Percentiles rank a stretch among this genome's conserved stretches.
phyloP scores from a whole-genome alignment of 1,139 yeast species.

The Yamadazyma blattariae region DNA sequence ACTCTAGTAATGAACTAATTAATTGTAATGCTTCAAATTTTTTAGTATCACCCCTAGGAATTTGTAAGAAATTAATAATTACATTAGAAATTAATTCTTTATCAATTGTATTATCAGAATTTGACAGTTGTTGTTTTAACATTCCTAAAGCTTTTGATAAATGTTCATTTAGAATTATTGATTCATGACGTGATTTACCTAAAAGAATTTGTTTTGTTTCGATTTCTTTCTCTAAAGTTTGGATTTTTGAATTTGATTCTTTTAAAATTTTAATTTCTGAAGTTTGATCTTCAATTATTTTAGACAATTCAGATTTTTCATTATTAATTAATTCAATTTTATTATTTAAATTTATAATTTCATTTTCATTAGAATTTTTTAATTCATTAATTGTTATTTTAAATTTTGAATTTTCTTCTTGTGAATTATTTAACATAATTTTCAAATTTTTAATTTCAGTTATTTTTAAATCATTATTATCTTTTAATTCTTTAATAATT shows the following conservation, averaged over 20 bases:
- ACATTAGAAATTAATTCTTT: constrained; percentile 85
- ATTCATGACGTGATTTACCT: constrained; percentile 92
- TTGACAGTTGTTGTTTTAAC: constrained; percentile 68
- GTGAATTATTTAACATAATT: constrained; percentile 10
- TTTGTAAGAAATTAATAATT: constrained; percentile 75
- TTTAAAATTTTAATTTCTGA: not conserved
- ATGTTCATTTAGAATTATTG: constrained; percentile 92
- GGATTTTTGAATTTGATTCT: constrained; percentile 9
- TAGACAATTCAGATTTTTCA: constrained; percentile 10
- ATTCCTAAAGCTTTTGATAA: constrained; percentile 80
- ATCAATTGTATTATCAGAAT: constrained; percentile 71
- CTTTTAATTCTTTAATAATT: constrained; percentile 47
- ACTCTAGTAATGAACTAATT: constrained; percentile 75
- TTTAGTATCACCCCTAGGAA: constrained; percentile 92
- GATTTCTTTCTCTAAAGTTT: constrained; percentile 23
- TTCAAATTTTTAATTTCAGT: constrained; percentile 10
- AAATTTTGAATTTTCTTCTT: not conserved
- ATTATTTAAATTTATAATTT: constrained; percentile 15
- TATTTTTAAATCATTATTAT: constrained; percentile 25
- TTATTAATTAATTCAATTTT: constrained; percentile 13
- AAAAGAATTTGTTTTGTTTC: constrained; percentile 77
- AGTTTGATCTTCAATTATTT: constrained; percentile 5
- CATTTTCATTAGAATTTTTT: constrained; percentile 12
- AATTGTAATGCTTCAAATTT: constrained; percentile 88
- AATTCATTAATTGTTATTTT: constrained; percentile 18